Conservation (phyloP, 495 filamentous ascomycete species). For the Lepraria neglecta region DNA sequence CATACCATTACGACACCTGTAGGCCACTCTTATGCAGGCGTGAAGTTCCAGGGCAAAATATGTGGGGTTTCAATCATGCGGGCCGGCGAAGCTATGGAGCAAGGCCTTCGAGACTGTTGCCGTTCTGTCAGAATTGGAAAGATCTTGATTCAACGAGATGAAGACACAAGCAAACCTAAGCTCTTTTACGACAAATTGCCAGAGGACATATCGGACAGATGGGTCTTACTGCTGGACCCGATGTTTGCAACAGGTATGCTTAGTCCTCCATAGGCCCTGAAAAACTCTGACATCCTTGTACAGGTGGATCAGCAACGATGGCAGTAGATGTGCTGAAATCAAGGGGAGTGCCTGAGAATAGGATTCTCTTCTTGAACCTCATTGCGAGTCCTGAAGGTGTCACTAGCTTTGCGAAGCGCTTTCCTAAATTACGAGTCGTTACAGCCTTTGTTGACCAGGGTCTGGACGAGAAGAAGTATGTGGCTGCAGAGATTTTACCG, state of each 20-base stretch:
- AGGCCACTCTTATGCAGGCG: slow-evolving; percentile 79
- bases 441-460: slow-evolving; percentile 97
- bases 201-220: slow-evolving; percentile 82
- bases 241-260: slow-evolving; percentile 93
- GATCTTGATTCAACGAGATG: slow-evolving; percentile 94
- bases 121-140: slow-evolving; percentile 94
- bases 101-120: slow-evolving; percentile 92
- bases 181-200: slow-evolving; percentile 97
- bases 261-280: not conserved
- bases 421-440: slow-evolving; percentile 86
- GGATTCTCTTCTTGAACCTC: slow-evolving; percentile 90
- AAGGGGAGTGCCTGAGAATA: slow-evolving; percentile 86
- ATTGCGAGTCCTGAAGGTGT: slow-evolving; percentile 94
- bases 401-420: slow-evolving; percentile 79
- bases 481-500: slow-evolving; percentile 13
- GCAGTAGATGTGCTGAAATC: slow-evolving; percentile 86
- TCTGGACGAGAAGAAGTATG: slow-evolving; percentile 92
- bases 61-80: slow-evolving; percentile 98
- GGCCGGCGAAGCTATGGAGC: slow-evolving; percentile 97
- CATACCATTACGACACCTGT: slow-evolving; percentile 87
- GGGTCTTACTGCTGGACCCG: slow-evolving; percentile 92
- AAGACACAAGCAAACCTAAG: slow-evolving; percentile 85
- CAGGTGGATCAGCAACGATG: slow-evolving; percentile 93
- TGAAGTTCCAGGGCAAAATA: slow-evolving; percentile 95
- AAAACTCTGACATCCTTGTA: not conserved